Base-by-base conservation (phyloP, 495 filamentous ascomycete species). In the Aspergillus wentii region DNA sequence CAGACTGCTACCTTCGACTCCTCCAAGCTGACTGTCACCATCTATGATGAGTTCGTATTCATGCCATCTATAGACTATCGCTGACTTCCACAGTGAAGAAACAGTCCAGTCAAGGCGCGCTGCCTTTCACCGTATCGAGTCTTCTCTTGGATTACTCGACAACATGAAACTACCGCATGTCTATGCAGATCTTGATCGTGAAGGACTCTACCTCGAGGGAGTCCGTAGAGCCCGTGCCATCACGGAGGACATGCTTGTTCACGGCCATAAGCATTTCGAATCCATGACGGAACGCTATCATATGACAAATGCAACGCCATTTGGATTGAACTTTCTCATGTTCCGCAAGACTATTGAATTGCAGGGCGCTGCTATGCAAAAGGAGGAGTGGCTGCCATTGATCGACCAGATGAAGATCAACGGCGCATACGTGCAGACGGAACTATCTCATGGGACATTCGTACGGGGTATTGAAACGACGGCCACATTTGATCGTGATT, bases 111-210 rank as follows among this genome's bases (percentile, higher is more conserved):
- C 33, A 4, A 18, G 33, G 11, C 33, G 33, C 5, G 33, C 33
- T 14, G 33, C 33, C 3, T 36, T 36, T 14, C 10, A 21, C 1
- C 33, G 33, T 2, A 21, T 36, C 3, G 33, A 36, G n/a, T 13
- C 11, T n/a, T 10, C 20, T 3, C 33, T 36, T 8, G 33, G 33
- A 3, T 6, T 36, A n/a, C 19, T 15, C 33, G 33, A 36, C 14
- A 36, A 21, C 20, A 36, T 36, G 33, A n/a, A 36, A 7, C 33
- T 36, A 5, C 33, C 33, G 2, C 33, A 36, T 16, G 6, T 36
- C 10, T 25, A 36, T 14, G 17, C 18, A 4, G 33, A 21, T 5
- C 33, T 36, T 7, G 19, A 36, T 14, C 33, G 33, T 22, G 22
- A 25, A 4, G 33, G 22, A 7, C 20, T 23, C 4, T 36, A 36